Conservation (phyloP, 441 rosid genomes). For the Capsella rubella region DNA sequence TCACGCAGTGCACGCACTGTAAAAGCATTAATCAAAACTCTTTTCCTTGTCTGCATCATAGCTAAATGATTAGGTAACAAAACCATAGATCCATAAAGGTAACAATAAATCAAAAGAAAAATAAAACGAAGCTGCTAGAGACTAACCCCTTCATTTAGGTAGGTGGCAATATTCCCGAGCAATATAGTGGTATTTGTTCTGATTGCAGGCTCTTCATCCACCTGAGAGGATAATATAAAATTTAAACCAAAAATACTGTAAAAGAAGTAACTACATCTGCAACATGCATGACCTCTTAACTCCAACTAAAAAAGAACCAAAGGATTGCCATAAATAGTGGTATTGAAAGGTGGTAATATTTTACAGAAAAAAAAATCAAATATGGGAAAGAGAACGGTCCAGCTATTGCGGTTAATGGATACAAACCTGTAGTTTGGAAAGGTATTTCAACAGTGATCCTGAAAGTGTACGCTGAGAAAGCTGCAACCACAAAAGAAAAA, state of each 20-base stretch:
- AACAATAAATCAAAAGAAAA: conserved; percentile 38
- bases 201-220: conserved; percentile 99
- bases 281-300: not conserved
- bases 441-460: conserved; percentile 88
- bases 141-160: conserved; percentile 95
- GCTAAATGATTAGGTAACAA: conserved; percentile 39
- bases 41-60: conserved; percentile 85
- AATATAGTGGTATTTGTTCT: conserved; percentile 98
- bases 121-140: conserved; percentile 35
- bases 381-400: conserved; percentile 28
- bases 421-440: conserved; percentile 94
- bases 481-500: conserved; percentile 59
- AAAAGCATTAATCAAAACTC: conserved; percentile 98
- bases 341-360: not conserved
- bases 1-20: conserved; percentile 81
- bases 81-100: conserved; percentile 18
- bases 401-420: conserved; percentile 31
- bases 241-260: conserved; percentile 28
- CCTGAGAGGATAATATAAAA: conserved; percentile 55
- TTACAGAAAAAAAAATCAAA: conserved; percentile 4
- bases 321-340: conserved; percentile 12
- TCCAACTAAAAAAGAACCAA: not conserved
- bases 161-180: conserved; percentile 94
- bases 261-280: conserved; percentile 3
- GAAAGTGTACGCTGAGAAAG: conserved; percentile 97